Conservation (phyloP, 148 eudicot genomes). For the Chenopodium suecicum region DNA sequence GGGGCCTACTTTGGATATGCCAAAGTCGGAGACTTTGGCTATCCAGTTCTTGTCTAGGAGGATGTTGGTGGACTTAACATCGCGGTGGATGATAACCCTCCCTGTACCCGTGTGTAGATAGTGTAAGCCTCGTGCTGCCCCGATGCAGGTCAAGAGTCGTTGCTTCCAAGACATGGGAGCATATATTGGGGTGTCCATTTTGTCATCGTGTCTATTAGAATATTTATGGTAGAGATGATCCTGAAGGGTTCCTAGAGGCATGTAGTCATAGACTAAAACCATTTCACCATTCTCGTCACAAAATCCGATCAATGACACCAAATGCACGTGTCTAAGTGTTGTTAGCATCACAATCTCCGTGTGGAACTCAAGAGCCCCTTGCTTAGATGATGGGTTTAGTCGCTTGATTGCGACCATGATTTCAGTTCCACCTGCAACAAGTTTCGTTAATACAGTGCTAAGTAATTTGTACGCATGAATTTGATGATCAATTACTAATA, state of each 20-base stretch:
- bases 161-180: constrained; percentile 13
- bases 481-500: no score
- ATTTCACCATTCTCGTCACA: neutral
- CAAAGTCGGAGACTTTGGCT: constrained; percentile 14
- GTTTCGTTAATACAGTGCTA: neutral
- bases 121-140: constrained; percentile 16
- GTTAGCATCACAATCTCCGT: neutral
- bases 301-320: neutral
- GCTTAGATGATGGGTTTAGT: neutral
- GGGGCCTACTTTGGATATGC: neutral
- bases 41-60: neutral
- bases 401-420: neutral
- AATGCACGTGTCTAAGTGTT: neutral
- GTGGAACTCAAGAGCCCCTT: neutral
- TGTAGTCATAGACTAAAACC: neutral
- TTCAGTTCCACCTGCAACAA: neutral
- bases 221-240: neutral
- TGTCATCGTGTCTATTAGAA: neutral
- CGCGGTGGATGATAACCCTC: constrained; percentile 11
- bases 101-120: constrained; percentile 4
- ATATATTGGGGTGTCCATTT: neutral
- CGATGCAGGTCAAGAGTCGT: constrained; percentile 9
- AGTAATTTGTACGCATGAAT: neutral
- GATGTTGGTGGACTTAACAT: constrained; percentile 16
- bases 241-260: neutral